Percentiles rank a stretch among this genome's conserved stretches.
phyloP scores from a whole-genome alignment of 257 asterid species.

The Lithospermum erythrorhizon region DNA sequence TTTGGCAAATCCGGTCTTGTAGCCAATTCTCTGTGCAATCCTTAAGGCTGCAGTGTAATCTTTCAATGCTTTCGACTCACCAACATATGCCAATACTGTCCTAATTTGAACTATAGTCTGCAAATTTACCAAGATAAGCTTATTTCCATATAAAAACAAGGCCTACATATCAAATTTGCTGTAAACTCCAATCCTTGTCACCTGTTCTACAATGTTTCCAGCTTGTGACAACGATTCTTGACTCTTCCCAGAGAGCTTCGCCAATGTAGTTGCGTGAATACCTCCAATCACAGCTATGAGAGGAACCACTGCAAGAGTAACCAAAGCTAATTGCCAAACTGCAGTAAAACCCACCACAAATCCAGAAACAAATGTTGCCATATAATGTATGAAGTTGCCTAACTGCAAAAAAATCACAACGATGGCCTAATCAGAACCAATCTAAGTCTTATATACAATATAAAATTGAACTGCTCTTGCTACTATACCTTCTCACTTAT shows the following conservation, averaged over 20 bases:
- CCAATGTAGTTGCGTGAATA: slow-evolving; percentile 51
- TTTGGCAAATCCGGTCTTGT: slow-evolving; percentile 65
- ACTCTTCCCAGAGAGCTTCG: slow-evolving; percentile 62
- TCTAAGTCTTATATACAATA: neutral
- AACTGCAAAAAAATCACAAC: slow-evolving; percentile 29
- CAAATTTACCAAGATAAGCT: slow-evolving; percentile 16
- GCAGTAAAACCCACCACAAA: slow-evolving; percentile 89
- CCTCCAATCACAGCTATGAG: slow-evolving; percentile 80
- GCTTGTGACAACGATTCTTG: slow-evolving; percentile 84
- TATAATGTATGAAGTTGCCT: slow-evolving; percentile 93
- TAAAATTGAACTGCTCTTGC: neutral
- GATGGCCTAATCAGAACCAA: neutral
- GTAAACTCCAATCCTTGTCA: slow-evolving; percentile 10
- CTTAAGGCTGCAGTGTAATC: slow-evolving; percentile 60
- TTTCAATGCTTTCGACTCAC: slow-evolving; percentile 79
- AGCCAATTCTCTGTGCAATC: slow-evolving; percentile 59
- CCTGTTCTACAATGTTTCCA: slow-evolving; percentile 85
- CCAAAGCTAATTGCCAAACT: slow-evolving; percentile 82
- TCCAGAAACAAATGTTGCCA: slow-evolving; percentile 90
- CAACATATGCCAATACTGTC: slow-evolving; percentile 70
- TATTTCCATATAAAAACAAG: neutral
- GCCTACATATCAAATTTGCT: neutral
- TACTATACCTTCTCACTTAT: slow-evolving; percentile 76
- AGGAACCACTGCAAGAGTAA: slow-evolving; percentile 84
- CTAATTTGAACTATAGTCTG: slow-evolving; percentile 82